phyloP scores from a whole-genome alignment of 768 basidiomycete genomes.

The Russula sp. region DNA sequence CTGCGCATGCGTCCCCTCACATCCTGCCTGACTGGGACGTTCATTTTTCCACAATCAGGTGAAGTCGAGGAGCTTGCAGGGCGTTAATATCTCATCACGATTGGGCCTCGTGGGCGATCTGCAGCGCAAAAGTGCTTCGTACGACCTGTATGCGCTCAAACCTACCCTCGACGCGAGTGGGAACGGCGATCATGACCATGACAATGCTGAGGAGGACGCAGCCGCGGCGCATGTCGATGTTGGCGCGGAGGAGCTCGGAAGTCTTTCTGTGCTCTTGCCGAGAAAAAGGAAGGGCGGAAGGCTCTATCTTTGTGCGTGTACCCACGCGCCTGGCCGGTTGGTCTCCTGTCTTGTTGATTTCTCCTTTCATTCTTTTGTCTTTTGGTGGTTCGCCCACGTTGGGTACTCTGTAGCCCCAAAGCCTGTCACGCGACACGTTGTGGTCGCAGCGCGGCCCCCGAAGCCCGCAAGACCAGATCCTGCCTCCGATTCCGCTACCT shows the following conservation, averaged over 20 bases:
- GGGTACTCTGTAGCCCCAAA: constrained; percentile 7
- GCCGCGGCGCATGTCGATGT: background rate
- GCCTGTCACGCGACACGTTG: constrained; percentile 18
- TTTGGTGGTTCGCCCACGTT: background rate
- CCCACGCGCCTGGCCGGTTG: background rate
- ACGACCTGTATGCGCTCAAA: constrained; percentile 18
- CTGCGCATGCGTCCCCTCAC: background rate
- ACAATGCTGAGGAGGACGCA: background rate
- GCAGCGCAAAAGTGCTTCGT: constrained; percentile 8
- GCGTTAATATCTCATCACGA: background rate
- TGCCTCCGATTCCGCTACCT: background rate
- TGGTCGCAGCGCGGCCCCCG: constrained; percentile 14
- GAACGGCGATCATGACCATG: background rate
- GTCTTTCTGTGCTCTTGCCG: constrained; percentile 20
- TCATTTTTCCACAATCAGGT: background rate
- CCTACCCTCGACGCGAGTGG: background rate
- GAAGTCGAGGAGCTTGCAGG: constrained; percentile 11
- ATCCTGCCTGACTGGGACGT: background rate
- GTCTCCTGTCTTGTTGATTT: background rate
- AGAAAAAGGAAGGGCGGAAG: constrained; percentile 19
- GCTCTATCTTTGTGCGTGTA: constrained; percentile 19
- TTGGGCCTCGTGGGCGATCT: constrained; percentile 17
- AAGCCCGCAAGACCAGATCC: constrained; percentile 3
- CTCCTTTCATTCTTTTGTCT: no score
- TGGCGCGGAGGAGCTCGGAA: constrained; percentile 20